Conservation (phyloP, 306 rosid genomes). For the Glycine soja region DNA sequence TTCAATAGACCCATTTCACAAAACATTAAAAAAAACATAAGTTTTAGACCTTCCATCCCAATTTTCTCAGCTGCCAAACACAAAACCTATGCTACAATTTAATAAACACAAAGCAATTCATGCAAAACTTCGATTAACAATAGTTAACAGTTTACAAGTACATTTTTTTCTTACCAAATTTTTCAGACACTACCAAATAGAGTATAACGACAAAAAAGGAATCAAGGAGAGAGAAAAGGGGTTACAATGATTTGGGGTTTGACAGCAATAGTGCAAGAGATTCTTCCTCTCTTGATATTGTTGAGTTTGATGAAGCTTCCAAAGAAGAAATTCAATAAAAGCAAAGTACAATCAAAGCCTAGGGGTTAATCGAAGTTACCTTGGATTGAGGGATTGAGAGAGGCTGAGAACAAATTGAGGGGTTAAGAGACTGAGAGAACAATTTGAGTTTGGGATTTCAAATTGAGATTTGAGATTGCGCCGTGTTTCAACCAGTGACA, state of each 20-base stretch:
- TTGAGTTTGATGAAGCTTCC: conserved; percentile 41
- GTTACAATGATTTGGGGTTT: conserved; percentile 42
- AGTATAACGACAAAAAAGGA: background rate
- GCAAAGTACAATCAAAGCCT: too few relatives aligned
- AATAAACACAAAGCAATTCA: too few relatives aligned
- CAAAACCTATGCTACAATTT: background rate
- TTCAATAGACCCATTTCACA: background rate
- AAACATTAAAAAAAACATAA: conserved; percentile 1
- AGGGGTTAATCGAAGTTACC: too few relatives aligned
- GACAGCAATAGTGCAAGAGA: conserved; percentile 45
- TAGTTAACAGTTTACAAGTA: background rate
- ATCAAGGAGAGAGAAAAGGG: background rate
- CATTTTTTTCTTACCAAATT: background rate
- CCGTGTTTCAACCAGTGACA: too few relatives aligned
- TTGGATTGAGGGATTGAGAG: too few relatives aligned
- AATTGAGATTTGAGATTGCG: too few relatives aligned
- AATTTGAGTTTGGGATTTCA: too few relatives aligned
- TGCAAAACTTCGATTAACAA: background rate
- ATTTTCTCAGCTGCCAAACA: conserved; percentile 20
- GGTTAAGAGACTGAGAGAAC: too few relatives aligned
- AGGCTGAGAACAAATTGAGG: too few relatives aligned
- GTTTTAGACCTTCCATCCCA: background rate
- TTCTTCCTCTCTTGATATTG: conserved; percentile 39
- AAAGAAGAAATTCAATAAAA: background rate
- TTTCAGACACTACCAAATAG: background rate